A percentile compares a stretch with the other conserved stretches of the same genome.
Conservation (phyloP, 2,329 filamentous ascomycete species). For the Septoria linicola region DNA sequence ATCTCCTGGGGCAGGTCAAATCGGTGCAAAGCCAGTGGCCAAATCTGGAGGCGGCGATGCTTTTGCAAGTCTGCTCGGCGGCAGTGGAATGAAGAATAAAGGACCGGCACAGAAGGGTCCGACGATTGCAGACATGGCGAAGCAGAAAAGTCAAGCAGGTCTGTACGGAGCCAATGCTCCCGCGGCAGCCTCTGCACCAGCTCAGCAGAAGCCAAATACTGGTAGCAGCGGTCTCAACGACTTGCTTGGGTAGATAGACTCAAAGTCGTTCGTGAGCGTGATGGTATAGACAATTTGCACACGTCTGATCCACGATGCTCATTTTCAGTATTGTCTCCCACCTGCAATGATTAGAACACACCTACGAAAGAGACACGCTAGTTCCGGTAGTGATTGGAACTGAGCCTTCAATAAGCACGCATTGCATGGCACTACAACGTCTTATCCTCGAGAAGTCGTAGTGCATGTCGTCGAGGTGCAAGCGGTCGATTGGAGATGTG, state of each 20-base stretch:
- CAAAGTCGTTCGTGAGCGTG: not conserved
- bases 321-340: too few species aligned
- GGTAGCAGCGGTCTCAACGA: slow-evolving; percentile 42
- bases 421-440: too few species aligned
- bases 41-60: slow-evolving; percentile 68
- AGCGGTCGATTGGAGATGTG: too few species aligned
- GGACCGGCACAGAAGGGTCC: slow-evolving; percentile 63
- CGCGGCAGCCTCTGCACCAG: slow-evolving; percentile 16
- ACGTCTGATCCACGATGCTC: not conserved
- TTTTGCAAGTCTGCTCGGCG: slow-evolving; percentile 80
- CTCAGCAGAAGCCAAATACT: slow-evolving; percentile 29
- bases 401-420: too few species aligned
- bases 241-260: slow-evolving; percentile 41
- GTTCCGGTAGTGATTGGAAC: too few species aligned
- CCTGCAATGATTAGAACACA: too few species aligned
- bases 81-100: slow-evolving; percentile 54
- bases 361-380: too few species aligned
- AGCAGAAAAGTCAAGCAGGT: slow-evolving; percentile 91
- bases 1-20: slow-evolving; percentile 38
- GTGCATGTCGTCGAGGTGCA: too few species aligned
- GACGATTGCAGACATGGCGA: slow-evolving; percentile 91
- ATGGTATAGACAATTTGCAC: not conserved
- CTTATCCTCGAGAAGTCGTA: too few species aligned
- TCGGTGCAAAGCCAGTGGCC: slow-evolving; percentile 40
- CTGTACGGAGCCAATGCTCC: slow-evolving; percentile 77